Base-by-base conservation (phyloP, 2,329 filamentous ascomycete genomes). In the Colletotrichum cereale region DNA sequence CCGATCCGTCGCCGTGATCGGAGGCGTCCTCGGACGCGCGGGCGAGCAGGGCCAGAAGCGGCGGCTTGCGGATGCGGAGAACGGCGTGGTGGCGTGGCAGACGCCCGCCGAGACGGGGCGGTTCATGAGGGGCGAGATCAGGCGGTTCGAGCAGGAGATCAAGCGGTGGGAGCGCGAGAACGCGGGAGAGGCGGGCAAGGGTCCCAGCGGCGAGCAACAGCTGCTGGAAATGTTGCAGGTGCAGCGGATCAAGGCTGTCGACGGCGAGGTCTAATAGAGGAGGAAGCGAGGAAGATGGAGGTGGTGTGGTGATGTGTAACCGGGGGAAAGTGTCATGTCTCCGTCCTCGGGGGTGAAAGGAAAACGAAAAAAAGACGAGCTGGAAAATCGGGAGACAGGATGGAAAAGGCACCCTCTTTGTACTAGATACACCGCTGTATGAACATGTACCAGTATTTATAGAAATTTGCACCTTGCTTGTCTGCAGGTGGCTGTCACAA, bases 1-100 rank as follows among this genome's bases (percentile, higher is more conserved):
- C 75, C 92, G 96, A 72, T 91, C 92, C 74, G 88, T 95, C 61
- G 90, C 92, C 76, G 87, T 98, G 72, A 93, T 99, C 76, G 93
- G 91, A 5, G 95, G 95, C 64, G 91, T 96, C 1, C 86, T 99
- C 47, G 96, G 95, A 50, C 89, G 92, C 63, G 96, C 96, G 1
- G 96, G 93, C 12, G 86, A 97, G 83, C 86, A 88, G 63, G 96
- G 96, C 47, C 91, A 95, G 78, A 82, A 86, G 76, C 87, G 88
- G 72, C 89, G 96, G 66, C 82, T 93, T 53, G 84, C 85, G 50
- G 87, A 88, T 55, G 93, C 94, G 2, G 78, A 84, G 62, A 77
- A 82, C 24, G 93, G 93, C 34, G 78, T 83, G 6, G 85, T 93
- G n/a, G 86, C 90, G 4, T 97, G 90, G 90, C 40, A 80, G 38